A percentile compares a stretch with the other conserved stretches of the same genome.
phyloP scores from a whole-genome alignment of 73 alveolate genomes.

The Paramecium tetraurelia region DNA sequence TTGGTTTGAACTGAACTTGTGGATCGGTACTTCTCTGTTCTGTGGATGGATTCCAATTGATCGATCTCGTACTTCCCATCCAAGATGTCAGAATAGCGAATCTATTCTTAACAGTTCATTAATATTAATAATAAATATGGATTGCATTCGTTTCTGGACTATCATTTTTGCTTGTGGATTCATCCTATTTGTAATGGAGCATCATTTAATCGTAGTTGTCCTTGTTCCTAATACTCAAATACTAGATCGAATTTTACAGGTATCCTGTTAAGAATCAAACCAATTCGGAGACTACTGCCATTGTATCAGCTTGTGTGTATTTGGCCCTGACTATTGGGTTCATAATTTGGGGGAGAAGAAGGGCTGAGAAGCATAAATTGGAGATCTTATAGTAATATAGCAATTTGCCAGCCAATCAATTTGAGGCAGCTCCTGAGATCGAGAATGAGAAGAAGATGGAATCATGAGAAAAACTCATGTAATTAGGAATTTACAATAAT shows the following conservation, averaged over 20 bases:
- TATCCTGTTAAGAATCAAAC: constrained; percentile 21
- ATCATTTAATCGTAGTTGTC: background rate
- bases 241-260: background rate
- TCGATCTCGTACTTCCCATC: background rate
- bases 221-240: background rate
- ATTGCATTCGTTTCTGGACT: constrained; percentile 41
- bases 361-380: background rate
- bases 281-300: background rate
- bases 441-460: constrained; percentile 1
- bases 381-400: background rate
- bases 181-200: background rate
- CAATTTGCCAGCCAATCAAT: constrained; percentile 12
- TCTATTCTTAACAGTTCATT: constrained; percentile 5
- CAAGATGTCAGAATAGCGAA: background rate
- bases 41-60: background rate
- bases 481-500: background rate
- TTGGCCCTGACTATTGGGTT: background rate
- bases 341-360: background rate
- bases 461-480: background rate
- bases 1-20: background rate
- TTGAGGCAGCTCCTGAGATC: constrained; percentile 35
- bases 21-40: background rate
- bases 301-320: background rate
- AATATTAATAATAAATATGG: constrained; percentile 12
- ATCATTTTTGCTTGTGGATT: constrained; percentile 15